phyloP scores from a whole-genome alignment of 495 filamentous ascomycete species.

The Chaetomium tenue region DNA sequence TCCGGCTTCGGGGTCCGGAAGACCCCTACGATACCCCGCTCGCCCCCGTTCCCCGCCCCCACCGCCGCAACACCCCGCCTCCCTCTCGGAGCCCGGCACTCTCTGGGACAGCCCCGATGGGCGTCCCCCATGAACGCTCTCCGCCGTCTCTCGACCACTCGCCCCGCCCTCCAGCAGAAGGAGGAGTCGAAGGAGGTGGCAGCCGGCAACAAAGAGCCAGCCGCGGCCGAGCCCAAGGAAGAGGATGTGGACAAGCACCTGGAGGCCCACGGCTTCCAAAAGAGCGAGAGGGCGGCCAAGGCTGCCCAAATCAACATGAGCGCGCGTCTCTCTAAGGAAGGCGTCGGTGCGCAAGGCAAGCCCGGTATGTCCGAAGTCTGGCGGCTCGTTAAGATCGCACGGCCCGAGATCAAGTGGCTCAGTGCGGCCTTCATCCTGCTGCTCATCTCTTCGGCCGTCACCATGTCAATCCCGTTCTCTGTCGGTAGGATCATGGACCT shows the following conservation, averaged over 20 bases:
- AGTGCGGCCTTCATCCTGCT: slow-evolving; percentile 76
- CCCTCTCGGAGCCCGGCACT: slow-evolving; percentile 6
- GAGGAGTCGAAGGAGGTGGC: slow-evolving; percentile 16
- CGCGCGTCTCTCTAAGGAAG: slow-evolving; percentile 80
- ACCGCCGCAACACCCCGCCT: neutral
- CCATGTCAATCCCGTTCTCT: slow-evolving; percentile 92
- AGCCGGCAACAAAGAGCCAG: slow-evolving; percentile 4
- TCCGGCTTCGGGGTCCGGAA: slow-evolving; percentile 7
- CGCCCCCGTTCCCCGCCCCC: slow-evolving; percentile 7
- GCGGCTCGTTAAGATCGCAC: slow-evolving; percentile 84
- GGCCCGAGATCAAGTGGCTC: slow-evolving; percentile 78
- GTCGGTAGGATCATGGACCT: slow-evolving; percentile 91
- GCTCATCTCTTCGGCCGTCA: slow-evolving; percentile 81
- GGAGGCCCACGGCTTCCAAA: slow-evolving; percentile 36
- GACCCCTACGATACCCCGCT: slow-evolving; percentile 14
- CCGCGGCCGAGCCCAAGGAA: slow-evolving; percentile 15
- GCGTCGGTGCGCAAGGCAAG: slow-evolving; percentile 55
- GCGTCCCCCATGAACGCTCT: slow-evolving; percentile 28
- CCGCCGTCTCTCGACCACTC: slow-evolving; percentile 36
- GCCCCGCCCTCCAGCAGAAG: slow-evolving; percentile 19
- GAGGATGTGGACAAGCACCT: slow-evolving; percentile 29
- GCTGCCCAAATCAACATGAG: slow-evolving; percentile 89
- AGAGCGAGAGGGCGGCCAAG: slow-evolving; percentile 72
- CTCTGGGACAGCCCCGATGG: slow-evolving; percentile 20
- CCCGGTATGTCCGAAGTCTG: slow-evolving; percentile 74